phyloP scores from a whole-genome alignment of 2,329 filamentous ascomycete genomes.

The Dactylellina sp. region DNA sequence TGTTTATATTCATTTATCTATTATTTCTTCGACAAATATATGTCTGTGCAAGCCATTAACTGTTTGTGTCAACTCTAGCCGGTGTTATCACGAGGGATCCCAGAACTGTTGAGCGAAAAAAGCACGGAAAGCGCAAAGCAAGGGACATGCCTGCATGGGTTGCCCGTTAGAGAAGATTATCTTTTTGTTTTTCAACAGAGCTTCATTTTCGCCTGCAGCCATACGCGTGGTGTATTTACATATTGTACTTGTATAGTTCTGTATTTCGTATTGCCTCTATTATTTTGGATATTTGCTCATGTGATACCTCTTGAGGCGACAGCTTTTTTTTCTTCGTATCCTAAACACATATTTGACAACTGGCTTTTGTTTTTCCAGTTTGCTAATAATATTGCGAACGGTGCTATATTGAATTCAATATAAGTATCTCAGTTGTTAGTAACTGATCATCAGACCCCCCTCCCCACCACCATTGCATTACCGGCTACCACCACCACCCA shows the following conservation, averaged over 20 bases:
- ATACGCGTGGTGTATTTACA: slow-evolving; percentile 35
- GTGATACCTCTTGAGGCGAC: slow-evolving; percentile 37
- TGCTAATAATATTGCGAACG: too few species aligned
- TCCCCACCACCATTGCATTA: neutral
- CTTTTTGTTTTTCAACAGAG: slow-evolving; percentile 19
- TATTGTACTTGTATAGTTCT: slow-evolving; percentile 44
- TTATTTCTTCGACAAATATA: slow-evolving; percentile 1
- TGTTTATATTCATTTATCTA: slow-evolving; percentile 25
- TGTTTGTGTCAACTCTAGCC: slow-evolving; percentile 70
- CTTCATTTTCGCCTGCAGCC: slow-evolving; percentile 12
- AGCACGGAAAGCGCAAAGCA: slow-evolving; percentile 93
- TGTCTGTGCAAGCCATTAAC: slow-evolving; percentile 59
- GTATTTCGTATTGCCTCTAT: slow-evolving; percentile 29
- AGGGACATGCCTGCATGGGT: slow-evolving; percentile 99
- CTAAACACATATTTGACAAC: slow-evolving; percentile 21
- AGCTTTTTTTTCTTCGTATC: slow-evolving; percentile 26
- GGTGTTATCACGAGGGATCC: slow-evolving; percentile 92
- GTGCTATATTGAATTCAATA: slow-evolving; percentile 4
- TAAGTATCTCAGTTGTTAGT: slow-evolving; percentile 15
- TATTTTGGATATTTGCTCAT: slow-evolving; percentile 28
- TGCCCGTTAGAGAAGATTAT: slow-evolving; percentile 69
- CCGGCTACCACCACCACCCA: neutral
- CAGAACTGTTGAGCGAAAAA: slow-evolving; percentile 96
- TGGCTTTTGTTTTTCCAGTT: too few species aligned
- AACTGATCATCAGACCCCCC: slow-evolving; percentile 34